Conservation (phyloP, 352 stramenopile species). For the Elongisporangium senticosum region DNA sequence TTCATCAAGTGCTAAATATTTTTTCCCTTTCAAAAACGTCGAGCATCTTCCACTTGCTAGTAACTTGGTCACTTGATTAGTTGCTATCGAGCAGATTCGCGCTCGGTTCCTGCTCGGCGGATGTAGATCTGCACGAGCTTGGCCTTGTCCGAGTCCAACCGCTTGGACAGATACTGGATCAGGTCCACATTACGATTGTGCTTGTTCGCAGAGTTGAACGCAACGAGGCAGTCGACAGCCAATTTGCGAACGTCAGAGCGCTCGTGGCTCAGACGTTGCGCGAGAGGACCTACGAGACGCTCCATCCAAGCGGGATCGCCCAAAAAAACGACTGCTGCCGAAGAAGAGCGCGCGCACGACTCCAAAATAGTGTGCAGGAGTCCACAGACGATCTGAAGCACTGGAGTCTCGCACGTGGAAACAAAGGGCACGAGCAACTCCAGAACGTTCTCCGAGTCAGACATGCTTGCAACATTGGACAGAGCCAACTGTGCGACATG, state of each 20-base stretch:
- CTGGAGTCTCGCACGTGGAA: slow-evolving; percentile 26
- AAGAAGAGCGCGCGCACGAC: slow-evolving; percentile 16
- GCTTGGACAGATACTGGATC: slow-evolving; percentile 33
- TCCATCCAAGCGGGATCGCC: slow-evolving; percentile 23
- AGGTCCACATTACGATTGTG: slow-evolving; percentile 36
- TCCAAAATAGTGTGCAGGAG: slow-evolving; percentile 44
- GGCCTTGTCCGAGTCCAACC: slow-evolving; percentile 46
- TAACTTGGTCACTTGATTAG: not conserved
- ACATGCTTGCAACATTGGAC: slow-evolving; percentile 22
- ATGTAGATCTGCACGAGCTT: slow-evolving; percentile 77
- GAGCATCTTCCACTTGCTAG: not conserved
- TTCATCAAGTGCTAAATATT: not conserved
- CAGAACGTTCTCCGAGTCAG: slow-evolving; percentile 31
- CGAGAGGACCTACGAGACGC: slow-evolving; percentile 26
- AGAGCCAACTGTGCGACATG: slow-evolving; percentile 56
- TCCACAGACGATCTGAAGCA: slow-evolving; percentile 41
- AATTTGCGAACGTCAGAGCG: slow-evolving; percentile 67
- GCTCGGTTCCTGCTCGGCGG: slow-evolving; percentile 46
- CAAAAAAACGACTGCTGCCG: slow-evolving; percentile 20
- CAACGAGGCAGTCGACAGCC: slow-evolving; percentile 60
- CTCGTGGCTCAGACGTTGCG: slow-evolving; percentile 31
- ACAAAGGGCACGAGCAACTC: slow-evolving; percentile 35
- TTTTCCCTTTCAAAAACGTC: not conserved
- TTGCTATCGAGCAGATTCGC: slow-evolving; percentile 4
- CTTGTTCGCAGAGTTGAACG: slow-evolving; percentile 49